phyloP scores from a whole-genome alignment of 148 eudicot genomes.

The Simmondsia chinensis region DNA sequence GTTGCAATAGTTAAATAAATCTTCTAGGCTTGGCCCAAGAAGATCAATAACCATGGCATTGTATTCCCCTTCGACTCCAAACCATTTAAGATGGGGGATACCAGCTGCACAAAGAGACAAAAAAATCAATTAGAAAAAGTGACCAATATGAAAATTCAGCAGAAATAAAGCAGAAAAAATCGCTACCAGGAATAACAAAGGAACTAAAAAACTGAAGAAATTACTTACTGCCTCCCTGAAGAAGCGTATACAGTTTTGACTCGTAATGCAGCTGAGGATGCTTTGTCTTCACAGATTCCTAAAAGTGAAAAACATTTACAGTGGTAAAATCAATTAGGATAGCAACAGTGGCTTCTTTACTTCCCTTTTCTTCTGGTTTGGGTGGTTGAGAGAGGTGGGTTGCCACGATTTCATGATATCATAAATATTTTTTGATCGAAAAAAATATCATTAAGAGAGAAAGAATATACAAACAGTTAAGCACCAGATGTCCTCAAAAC shows the following conservation, averaged over 20 bases:
- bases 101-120: slow-evolving; percentile 45
- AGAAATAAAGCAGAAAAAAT: too few species aligned
- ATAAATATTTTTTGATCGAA: too few species aligned
- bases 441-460: background rate
- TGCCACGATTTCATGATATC: too few species aligned
- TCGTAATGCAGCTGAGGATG: slow-evolving; percentile 92
- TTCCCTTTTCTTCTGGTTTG: too few species aligned
- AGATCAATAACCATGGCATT: slow-evolving; percentile 87
- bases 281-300: slow-evolving; percentile 79
- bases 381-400: too few species aligned
- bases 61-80: slow-evolving; percentile 80
- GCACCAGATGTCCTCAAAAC: too few species aligned
- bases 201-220: background rate
- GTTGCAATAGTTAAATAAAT: slow-evolving; percentile 75
- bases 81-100: slow-evolving; percentile 78
- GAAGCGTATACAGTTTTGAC: slow-evolving; percentile 77
- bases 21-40: slow-evolving; percentile 88
- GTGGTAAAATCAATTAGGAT: background rate
- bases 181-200: too few species aligned
- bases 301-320: slow-evolving; percentile 1
- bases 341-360: too few species aligned
- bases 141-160: too few species aligned
- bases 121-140: slow-evolving; percentile 1
- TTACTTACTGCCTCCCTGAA: slow-evolving; percentile 86
- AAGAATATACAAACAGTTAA: too few species aligned